These are phyloP conservation scores for Limtongia smithiae DNA, from an alignment of 805 yeast genomes.

Conservation along the genomic window DNA sequence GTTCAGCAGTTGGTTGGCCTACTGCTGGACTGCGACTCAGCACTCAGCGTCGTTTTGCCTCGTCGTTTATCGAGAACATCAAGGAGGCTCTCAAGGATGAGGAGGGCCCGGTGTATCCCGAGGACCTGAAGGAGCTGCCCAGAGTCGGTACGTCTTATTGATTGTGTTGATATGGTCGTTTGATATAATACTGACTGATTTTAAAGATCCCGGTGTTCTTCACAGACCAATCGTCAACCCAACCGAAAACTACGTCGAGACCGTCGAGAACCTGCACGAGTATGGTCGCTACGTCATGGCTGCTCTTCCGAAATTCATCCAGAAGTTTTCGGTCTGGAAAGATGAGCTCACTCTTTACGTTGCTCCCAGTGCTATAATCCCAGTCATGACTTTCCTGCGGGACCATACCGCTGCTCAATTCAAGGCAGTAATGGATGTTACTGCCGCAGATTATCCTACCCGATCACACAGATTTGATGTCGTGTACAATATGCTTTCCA, in stretches of 20 bases:
- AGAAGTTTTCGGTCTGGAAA: slow-evolving; percentile 85
- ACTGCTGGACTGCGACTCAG: not conserved
- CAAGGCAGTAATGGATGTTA: slow-evolving; percentile 73
- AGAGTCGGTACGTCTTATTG: slow-evolving; percentile 11
- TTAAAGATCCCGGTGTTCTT: slow-evolving; percentile 36
- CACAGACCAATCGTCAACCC: slow-evolving; percentile 63
- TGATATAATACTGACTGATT: not conserved
- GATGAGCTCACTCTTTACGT: slow-evolving; percentile 75
- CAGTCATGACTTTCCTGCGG: slow-evolving; percentile 64
- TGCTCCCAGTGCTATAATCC: slow-evolving; percentile 71
- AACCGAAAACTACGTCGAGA: slow-evolving; percentile 63
- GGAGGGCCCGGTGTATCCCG: slow-evolving; percentile 22
- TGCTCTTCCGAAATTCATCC: slow-evolving; percentile 74
- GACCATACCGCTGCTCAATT: slow-evolving; percentile 80
- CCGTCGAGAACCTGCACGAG: slow-evolving; percentile 26
- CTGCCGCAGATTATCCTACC: slow-evolving; percentile 83
- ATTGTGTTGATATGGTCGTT: not conserved
- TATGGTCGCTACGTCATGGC: slow-evolving; percentile 77
- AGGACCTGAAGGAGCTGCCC: slow-evolving; percentile 17
- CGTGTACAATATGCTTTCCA: slow-evolving; percentile 75
- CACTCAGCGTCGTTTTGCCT: slow-evolving; percentile 15
- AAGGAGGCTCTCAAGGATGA: slow-evolving; percentile 19
- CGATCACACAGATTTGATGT: slow-evolving; percentile 83
- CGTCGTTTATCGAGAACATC: slow-evolving; percentile 16
- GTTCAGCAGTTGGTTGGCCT: slow-evolving; percentile 2